phyloP scores from a whole-genome alignment of 2,329 filamentous ascomycete genomes.

The Aspergillus alliaceus region DNA sequence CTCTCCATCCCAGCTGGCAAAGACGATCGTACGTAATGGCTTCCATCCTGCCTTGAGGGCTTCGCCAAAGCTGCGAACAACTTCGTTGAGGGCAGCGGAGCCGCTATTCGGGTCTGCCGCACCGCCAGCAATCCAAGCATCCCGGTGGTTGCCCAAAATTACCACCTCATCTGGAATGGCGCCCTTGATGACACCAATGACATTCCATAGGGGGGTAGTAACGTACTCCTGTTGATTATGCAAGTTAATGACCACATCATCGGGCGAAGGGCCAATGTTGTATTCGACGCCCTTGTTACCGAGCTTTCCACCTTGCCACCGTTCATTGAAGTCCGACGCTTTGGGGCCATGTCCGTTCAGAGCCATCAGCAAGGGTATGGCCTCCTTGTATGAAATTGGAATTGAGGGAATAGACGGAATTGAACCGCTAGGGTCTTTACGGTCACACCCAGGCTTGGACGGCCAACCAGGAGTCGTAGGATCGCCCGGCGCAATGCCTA shows the following conservation, averaged over 20 bases:
- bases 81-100: constrained; percentile 75
- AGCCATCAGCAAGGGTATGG: constrained; percentile 81
- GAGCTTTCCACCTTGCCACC: constrained; percentile 73
- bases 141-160: constrained; percentile 86
- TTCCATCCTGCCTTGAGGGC: constrained; percentile 76
- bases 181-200: constrained; percentile 89
- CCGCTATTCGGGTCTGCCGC: constrained; percentile 81
- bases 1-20: constrained; percentile 81
- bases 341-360: constrained; percentile 85
- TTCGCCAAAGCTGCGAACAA: constrained; percentile 71
- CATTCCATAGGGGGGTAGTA: constrained; percentile 83
- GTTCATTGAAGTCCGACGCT: constrained; percentile 69
- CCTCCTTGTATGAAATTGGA: constrained; percentile 85
- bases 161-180: constrained; percentile 81
- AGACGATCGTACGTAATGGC: constrained; percentile 85
- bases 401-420: constrained; percentile 87
- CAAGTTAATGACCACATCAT: constrained; percentile 68
- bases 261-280: constrained; percentile 79
- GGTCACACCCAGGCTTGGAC: constrained; percentile 82
- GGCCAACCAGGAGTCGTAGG: constrained; percentile 93
- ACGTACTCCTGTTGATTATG: constrained; percentile 79
- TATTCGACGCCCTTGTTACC: constrained; percentile 80
- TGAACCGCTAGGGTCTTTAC: constrained; percentile 66
- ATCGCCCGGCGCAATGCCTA: constrained; percentile 64
- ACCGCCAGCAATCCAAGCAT: constrained; percentile 86